phyloP scores from a whole-genome alignment of 106 monocot species.

The Apostasia shenzhenica region DNA sequence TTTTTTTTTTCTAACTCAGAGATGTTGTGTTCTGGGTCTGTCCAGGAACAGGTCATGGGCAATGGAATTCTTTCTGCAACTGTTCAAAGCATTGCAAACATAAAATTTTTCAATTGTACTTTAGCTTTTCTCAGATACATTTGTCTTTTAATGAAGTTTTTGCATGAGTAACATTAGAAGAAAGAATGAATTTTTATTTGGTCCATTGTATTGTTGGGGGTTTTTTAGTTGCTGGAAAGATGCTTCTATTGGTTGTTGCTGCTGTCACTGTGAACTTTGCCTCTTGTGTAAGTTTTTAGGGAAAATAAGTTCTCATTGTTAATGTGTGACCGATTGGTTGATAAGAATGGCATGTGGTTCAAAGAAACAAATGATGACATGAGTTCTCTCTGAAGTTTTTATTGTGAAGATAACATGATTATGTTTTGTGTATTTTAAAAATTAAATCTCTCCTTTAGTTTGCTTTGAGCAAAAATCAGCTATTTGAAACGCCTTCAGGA shows the following conservation, averaged over 20 bases:
- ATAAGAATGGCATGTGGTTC: constrained; percentile 13
- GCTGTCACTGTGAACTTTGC: constrained; percentile 3
- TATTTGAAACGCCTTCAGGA: neutral
- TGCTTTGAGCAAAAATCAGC: too few species aligned
- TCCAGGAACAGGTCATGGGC: too few species aligned
- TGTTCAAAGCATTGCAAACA: too few species aligned
- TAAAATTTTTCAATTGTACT: too few species aligned
- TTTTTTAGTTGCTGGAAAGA: neutral
- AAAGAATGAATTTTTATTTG: neutral
- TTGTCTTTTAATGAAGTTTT: too few species aligned
- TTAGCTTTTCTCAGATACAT: too few species aligned
- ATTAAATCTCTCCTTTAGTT: too few species aligned
- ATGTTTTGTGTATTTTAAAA: neutral
- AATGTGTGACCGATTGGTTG: neutral
- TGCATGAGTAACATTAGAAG: too few species aligned
- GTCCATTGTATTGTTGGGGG: neutral
- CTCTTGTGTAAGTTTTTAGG: constrained; percentile 2
- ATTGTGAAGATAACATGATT: neutral
- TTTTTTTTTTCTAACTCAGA: too few species aligned
- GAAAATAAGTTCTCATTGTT: constrained; percentile 1
- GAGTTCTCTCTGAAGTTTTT: neutral
- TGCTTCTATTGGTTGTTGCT: neutral
- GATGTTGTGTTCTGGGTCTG: too few species aligned
- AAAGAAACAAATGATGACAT: constrained; percentile 21
- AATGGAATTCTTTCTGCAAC: too few species aligned